A percentile compares a stretch with the other conserved stretches of the same genome.
Evolutionary conservation across 768 basidiomycete genomes (phyloP).

Genomic region (Mycena metata): DNA sequence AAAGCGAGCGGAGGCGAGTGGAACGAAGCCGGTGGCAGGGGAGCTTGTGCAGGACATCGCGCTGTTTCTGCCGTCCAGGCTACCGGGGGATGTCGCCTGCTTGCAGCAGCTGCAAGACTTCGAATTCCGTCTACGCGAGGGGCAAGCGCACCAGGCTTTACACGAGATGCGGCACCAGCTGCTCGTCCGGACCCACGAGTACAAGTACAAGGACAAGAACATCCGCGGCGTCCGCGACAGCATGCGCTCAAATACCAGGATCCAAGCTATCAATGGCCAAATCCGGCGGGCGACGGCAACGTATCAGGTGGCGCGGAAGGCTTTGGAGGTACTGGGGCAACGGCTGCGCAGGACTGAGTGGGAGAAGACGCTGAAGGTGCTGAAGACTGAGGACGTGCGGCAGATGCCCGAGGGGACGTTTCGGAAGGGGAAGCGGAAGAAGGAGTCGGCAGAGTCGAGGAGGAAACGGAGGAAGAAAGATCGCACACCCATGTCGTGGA

Average conservation of each 20-base stretch:
- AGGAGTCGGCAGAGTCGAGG: background rate
- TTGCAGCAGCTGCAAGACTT: background rate
- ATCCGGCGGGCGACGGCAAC: background rate
- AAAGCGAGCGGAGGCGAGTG: background rate
- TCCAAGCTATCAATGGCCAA: background rate
- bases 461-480: conserved; percentile 1
- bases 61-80: background rate
- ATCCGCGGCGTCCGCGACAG: background rate
- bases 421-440: background rate
- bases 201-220: conserved; percentile 9
- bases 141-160: conserved; percentile 12
- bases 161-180: conserved; percentile 14
- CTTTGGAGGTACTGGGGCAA: background rate
- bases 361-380: background rate
- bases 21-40: background rate
- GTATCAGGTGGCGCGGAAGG: background rate
- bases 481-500: conserved; percentile 3
- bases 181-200: conserved; percentile 10
- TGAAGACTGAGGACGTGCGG: background rate
- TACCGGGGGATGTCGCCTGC: background rate
- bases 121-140: conserved; percentile 9
- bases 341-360: background rate
- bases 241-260: background rate
- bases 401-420: background rate
- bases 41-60: conserved; percentile 17